These are phyloP conservation scores for Paxillus involutus DNA, from an alignment of 768 basidiomycete species.

Conservation along the genomic window DNA sequence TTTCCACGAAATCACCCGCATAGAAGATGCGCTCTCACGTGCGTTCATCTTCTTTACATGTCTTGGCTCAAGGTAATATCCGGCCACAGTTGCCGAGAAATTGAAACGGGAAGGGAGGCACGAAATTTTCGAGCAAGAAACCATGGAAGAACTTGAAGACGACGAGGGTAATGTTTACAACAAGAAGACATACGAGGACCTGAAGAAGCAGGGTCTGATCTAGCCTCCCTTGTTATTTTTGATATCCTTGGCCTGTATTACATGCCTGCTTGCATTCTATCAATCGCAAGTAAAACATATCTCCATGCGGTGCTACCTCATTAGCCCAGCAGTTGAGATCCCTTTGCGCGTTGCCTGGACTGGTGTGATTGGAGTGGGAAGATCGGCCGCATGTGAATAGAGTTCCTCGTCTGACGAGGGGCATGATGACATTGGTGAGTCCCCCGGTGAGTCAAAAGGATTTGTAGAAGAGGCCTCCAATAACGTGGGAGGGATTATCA, in stretches of 20 bases:
- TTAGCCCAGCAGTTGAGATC: not conserved
- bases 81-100: slow-evolving; percentile 83
- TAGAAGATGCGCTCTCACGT: slow-evolving; percentile 95
- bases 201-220: slow-evolving; percentile 94
- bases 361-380: slow-evolving; percentile 65
- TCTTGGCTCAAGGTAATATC: not conserved
- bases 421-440: slow-evolving; percentile 69
- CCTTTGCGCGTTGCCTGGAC: slow-evolving; percentile 17
- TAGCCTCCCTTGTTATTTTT: slow-evolving; percentile 26
- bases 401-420: slow-evolving; percentile 86
- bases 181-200: slow-evolving; percentile 94
- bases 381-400: slow-evolving; percentile 68
- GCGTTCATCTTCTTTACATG: slow-evolving; percentile 34
- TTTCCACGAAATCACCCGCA: slow-evolving; percentile 97
- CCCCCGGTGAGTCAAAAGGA: slow-evolving; percentile 71
- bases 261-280: not conserved
- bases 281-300: not conserved
- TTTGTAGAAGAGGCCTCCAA: slow-evolving; percentile 47
- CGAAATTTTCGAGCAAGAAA: slow-evolving; percentile 91
- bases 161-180: slow-evolving; percentile 99
- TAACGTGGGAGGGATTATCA: slow-evolving; percentile 39
- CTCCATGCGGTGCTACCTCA: slow-evolving; percentile 6
- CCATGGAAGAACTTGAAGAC: slow-evolving; percentile 98
- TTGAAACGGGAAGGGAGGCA: slow-evolving; percentile 95
- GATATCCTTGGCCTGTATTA: slow-evolving; percentile 5